Evolutionary conservation across 371 early-diverging fungal genomes (phyloP).

Genomic region (Actinomortierella ambigua): DNA sequence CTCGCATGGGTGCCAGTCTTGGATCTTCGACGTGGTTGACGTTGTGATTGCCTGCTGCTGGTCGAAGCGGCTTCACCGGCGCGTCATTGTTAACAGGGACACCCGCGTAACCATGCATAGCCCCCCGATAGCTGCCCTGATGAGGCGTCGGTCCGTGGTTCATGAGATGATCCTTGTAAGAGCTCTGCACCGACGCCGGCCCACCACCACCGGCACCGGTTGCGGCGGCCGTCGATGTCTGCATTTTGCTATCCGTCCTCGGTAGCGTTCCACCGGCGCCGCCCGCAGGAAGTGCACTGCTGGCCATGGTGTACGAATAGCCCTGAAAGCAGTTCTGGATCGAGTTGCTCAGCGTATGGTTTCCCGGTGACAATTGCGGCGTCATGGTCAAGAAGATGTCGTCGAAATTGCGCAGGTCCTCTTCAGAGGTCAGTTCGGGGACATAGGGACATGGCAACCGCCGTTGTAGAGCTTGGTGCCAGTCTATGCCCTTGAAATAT

Average conservation of each 20-base stretch:
- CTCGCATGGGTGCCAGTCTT: too few species aligned
- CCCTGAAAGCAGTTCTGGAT: constrained; percentile 63
- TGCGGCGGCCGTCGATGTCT: background rate
- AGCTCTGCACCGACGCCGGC: constrained; percentile 4
- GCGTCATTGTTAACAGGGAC: background rate
- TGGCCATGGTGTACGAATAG: constrained; percentile 52
- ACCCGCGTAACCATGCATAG: background rate
- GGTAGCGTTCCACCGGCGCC: constrained; percentile 14
- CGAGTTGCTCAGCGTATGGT: constrained; percentile 51
- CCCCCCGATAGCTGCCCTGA: background rate
- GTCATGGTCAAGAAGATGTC: constrained; percentile 62
- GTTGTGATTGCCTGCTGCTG: constrained; percentile 1
- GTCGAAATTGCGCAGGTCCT: constrained; percentile 74
- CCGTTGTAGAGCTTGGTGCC: constrained; percentile 55
- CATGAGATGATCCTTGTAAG: constrained; percentile 1
- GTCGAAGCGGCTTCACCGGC: constrained; percentile 1
- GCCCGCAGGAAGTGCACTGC: background rate
- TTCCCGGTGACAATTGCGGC: constrained; percentile 53
- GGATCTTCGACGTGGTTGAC: background rate
- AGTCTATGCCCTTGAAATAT: constrained; percentile 70
- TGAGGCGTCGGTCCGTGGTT: background rate
- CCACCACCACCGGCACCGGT: background rate
- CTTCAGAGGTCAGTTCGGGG: constrained; percentile 55
- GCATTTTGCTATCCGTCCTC: constrained; percentile 31
- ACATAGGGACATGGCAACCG: constrained; percentile 50